These are phyloP conservation scores for Zarea fungicola DNA, from an alignment of 2,329 filamentous ascomycete genomes.

Conservation along the genomic window DNA sequence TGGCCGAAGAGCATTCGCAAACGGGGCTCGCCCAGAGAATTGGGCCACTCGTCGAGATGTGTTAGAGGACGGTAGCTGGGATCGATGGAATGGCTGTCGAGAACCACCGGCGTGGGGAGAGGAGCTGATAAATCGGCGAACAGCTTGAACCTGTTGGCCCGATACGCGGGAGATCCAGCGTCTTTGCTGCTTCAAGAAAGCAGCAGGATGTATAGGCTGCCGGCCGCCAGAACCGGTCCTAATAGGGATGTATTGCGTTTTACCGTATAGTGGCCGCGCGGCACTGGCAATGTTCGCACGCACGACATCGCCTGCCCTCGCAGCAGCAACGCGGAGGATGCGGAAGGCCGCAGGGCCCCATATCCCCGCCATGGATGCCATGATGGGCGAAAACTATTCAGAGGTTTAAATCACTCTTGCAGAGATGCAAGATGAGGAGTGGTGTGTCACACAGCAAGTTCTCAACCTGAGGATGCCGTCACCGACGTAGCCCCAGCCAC, in stretches of 20 bases:
- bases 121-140: constrained; percentile 49
- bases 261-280: constrained; percentile 39
- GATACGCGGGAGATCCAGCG: constrained; percentile 45
- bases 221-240: constrained; percentile 34
- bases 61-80: constrained; percentile 43
- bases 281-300: constrained; percentile 44
- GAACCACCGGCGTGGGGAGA: constrained; percentile 16
- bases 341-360: constrained; percentile 53
- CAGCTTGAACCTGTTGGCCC: constrained; percentile 37
- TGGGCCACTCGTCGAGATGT: constrained; percentile 50
- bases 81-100: constrained; percentile 37
- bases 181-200: constrained; percentile 46
- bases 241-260: constrained; percentile 42
- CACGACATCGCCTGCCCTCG: constrained; percentile 46
- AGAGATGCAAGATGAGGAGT: constrained; percentile 18
- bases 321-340: constrained; percentile 47
- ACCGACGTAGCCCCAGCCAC: constrained; percentile 17
- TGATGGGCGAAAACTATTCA: constrained; percentile 28
- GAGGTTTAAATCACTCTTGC: constrained; percentile 19
- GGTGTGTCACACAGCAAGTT: constrained; percentile 4
- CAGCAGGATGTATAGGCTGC: constrained; percentile 50
- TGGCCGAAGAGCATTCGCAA: constrained; percentile 81
- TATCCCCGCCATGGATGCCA: constrained; percentile 53
- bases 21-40: constrained; percentile 72
- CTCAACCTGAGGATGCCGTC: constrained; percentile 12